phyloP scores from a whole-genome alignment of 768 basidiomycete genomes.

The Porphyrellus cyaneotinctus region DNA sequence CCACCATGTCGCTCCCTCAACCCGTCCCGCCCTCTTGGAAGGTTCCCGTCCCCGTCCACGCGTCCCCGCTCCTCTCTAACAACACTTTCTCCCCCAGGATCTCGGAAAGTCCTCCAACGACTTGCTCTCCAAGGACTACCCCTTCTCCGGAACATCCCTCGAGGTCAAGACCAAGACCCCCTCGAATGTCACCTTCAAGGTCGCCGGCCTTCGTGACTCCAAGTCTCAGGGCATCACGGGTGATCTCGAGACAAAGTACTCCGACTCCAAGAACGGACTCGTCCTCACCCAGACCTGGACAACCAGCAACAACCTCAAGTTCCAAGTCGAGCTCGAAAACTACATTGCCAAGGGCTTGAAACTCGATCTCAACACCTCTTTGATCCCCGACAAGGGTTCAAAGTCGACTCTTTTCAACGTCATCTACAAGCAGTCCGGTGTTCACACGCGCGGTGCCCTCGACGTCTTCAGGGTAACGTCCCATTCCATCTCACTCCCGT shows the following conservation, averaged over 20 bases:
- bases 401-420: slow-evolving; percentile 83
- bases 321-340: slow-evolving; percentile 92
- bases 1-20: slow-evolving; percentile 83
- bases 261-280: slow-evolving; percentile 87
- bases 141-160: slow-evolving; percentile 63
- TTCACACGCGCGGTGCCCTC: slow-evolving; percentile 87
- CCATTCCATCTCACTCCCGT: neutral
- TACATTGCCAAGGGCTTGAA: slow-evolving; percentile 97
- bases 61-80: neutral
- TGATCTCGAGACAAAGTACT: slow-evolving; percentile 95
- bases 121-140: slow-evolving; percentile 90
- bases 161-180: slow-evolving; percentile 90
- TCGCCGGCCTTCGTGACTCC: slow-evolving; percentile 75
- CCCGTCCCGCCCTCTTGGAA: slow-evolving; percentile 98
- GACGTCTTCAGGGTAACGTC: slow-evolving; percentile 85
- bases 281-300: slow-evolving; percentile 96
- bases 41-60: slow-evolving; percentile 37
- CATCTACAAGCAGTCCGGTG: slow-evolving; percentile 91
- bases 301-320: slow-evolving; percentile 87
- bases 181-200: slow-evolving; percentile 91
- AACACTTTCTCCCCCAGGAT: slow-evolving; percentile 49
- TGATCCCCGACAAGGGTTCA: slow-evolving; percentile 81
- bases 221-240: slow-evolving; percentile 72
- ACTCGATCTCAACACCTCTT: slow-evolving; percentile 79
- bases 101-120: slow-evolving; percentile 97